Evolutionary conservation across 768 basidiomycete genomes (phyloP).

Genomic region (Suillus hirtellus): DNA sequence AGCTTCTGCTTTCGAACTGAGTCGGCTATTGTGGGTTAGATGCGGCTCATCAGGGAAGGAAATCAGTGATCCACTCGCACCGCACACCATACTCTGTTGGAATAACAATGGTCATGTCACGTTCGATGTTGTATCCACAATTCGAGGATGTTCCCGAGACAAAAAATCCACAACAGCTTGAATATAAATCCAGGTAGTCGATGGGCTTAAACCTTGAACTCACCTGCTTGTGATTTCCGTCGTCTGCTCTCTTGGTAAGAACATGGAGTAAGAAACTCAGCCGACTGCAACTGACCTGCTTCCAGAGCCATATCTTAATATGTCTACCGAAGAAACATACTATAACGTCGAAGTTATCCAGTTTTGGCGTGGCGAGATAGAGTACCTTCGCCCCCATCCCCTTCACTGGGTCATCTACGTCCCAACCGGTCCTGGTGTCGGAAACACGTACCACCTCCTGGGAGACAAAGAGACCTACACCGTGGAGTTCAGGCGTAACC

Average conservation of each 20-base stretch:
- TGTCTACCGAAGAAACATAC: constrained; percentile 21
- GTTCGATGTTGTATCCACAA: too few relatives aligned
- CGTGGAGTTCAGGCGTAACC: constrained; percentile 13
- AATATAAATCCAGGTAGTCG: neutral
- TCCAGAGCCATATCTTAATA: neutral
- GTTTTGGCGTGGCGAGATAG: constrained; percentile 28
- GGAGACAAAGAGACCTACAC: constrained; percentile 28
- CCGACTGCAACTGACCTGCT: neutral
- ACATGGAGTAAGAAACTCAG: neutral
- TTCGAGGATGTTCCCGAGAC: neutral
- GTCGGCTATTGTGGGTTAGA: neutral
- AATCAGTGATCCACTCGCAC: neutral
- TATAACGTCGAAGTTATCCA: constrained; percentile 31
- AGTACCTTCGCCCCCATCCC: constrained; percentile 16
- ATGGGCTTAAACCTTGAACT: neutral
- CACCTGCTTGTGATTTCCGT: neutral
- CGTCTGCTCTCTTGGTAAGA: neutral
- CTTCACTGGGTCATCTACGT: constrained; percentile 35
- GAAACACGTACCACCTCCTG: constrained; percentile 30
- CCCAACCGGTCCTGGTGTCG: constrained; percentile 20
- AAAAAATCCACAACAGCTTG: neutral
- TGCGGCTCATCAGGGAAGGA: neutral
- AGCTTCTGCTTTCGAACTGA: neutral
- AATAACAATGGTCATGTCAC: neutral
- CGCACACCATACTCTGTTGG: neutral